Evolutionary conservation across 495 filamentous ascomycete genomes (phyloP).

Genomic region (Chlorociboria aeruginascens): DNA sequence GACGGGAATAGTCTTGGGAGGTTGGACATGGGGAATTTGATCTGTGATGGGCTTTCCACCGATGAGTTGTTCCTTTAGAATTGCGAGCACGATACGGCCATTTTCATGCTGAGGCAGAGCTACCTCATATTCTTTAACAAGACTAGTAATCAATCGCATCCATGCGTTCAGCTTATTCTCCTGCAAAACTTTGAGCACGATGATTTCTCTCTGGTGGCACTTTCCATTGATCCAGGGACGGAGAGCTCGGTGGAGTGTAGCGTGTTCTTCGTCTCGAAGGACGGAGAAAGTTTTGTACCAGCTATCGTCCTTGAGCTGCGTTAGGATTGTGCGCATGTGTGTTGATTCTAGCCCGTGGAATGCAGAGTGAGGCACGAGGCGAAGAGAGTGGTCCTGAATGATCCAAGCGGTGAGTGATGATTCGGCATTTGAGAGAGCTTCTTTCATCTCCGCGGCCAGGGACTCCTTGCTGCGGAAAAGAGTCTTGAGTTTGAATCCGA

Average conservation of each 20-base stretch:
- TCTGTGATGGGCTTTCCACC: slow-evolving; percentile 7
- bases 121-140: neutral
- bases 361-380: slow-evolving; percentile 11
- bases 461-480: slow-evolving; percentile 16
- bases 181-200: slow-evolving; percentile 15
- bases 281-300: slow-evolving; percentile 16
- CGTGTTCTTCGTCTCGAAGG: slow-evolving; percentile 2
- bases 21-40: neutral
- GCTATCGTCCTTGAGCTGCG: slow-evolving; percentile 20
- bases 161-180: slow-evolving; percentile 3
- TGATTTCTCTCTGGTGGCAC: slow-evolving; percentile 5
- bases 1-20: neutral
- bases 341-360: slow-evolving; percentile 32
- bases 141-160: slow-evolving; percentile 1
- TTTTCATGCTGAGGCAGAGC: neutral
- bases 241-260: neutral
- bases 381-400: neutral
- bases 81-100: slow-evolving; percentile 6
- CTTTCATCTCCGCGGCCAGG: slow-evolving; percentile 14
- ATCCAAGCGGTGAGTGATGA: slow-evolving; percentile 10
- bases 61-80: slow-evolving; percentile 7
- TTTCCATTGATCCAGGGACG: neutral
- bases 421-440: slow-evolving; percentile 6
- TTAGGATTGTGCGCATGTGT: slow-evolving; percentile 40
- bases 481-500: slow-evolving; percentile 13